Conservation (phyloP, 1,139 yeast species). For the Nakaseomyces bracarensis region DNA sequence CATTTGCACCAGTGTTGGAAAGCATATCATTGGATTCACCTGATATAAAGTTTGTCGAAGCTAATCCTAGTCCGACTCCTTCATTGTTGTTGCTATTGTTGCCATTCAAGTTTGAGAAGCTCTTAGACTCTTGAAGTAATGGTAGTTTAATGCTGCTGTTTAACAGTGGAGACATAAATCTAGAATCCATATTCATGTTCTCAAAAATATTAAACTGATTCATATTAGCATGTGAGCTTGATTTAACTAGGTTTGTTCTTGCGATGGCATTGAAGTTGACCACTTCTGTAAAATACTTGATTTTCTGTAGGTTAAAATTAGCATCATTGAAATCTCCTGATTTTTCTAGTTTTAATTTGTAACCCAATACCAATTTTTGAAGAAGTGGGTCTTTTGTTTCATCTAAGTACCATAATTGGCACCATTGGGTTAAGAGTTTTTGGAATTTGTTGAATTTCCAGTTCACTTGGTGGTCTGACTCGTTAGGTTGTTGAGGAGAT, state of each 20-base stretch:
- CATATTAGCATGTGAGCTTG: conserved; percentile 22
- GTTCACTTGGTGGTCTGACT: conserved; percentile 13
- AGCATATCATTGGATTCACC: neutral
- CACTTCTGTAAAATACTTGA: conserved; percentile 3
- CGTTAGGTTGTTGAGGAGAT: conserved; percentile 11
- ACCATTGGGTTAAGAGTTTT: conserved; percentile 25
- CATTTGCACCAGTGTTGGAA: neutral
- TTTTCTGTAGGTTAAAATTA: conserved; percentile 4
- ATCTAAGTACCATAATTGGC: conserved; percentile 20
- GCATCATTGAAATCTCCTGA: conserved; percentile 3
- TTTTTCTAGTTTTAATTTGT: conserved; percentile 10
- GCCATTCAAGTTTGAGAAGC: conserved; percentile 4
- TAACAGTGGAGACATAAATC: conserved; percentile 5
- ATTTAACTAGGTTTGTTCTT: conserved; percentile 10
- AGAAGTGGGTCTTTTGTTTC: conserved; percentile 14
- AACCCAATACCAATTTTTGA: conserved; percentile 12
- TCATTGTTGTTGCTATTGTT: neutral
- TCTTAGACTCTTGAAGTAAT: conserved; percentile 4
- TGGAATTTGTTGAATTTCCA: conserved; percentile 23
- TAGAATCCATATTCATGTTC: conserved; percentile 7
- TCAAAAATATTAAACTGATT: conserved; percentile 27
- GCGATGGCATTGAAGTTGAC: conserved; percentile 5
- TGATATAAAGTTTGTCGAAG: neutral
- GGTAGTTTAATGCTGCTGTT: conserved; percentile 11
- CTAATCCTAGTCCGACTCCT: neutral